These are phyloP conservation scores for Ziziphus jujuba DNA, from an alignment of 306 rosid genomes.

Conservation along the genomic window DNA sequence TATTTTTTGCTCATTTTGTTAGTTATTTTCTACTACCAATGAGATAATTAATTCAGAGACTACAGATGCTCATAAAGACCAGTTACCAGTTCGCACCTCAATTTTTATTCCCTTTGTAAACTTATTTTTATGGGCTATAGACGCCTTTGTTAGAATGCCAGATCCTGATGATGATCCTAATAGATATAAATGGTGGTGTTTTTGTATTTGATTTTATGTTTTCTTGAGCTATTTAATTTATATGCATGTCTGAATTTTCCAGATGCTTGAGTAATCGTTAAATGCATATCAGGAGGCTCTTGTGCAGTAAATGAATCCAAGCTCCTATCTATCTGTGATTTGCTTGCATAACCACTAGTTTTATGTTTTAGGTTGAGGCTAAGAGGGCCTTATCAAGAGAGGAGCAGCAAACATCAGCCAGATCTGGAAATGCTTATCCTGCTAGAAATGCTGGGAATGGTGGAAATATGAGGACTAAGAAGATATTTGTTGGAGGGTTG, in stretches of 20 bases:
- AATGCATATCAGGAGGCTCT: neutral
- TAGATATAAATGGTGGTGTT: too few species aligned
- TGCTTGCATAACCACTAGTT: conserved; percentile 2
- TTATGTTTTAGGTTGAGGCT: conserved; percentile 86
- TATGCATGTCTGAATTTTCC: neutral
- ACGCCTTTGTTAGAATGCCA: too few species aligned
- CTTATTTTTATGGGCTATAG: too few species aligned
- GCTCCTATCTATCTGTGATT: neutral
- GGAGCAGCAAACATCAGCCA: conserved; percentile 86
- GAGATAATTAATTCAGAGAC: too few species aligned
- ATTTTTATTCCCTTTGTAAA: too few species aligned
- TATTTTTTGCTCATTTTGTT: too few species aligned
- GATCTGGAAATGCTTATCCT: conserved; percentile 66
- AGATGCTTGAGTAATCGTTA: neutral
- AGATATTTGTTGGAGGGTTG: conserved; percentile 95
- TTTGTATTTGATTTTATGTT: neutral
- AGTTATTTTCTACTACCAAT: too few species aligned
- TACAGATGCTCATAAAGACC: too few species aligned
- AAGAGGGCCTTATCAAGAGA: conserved; percentile 97
- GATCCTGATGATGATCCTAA: too few species aligned
- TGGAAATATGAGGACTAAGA: conserved; percentile 86
- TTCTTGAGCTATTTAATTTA: neutral
- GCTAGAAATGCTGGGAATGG: conserved; percentile 68
- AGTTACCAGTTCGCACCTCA: too few species aligned
- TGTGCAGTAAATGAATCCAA: neutral